These are phyloP conservation scores for Entomortierella parvispora DNA, from an alignment of 192 early-diverging fungal genomes.

Conservation along the genomic window DNA sequence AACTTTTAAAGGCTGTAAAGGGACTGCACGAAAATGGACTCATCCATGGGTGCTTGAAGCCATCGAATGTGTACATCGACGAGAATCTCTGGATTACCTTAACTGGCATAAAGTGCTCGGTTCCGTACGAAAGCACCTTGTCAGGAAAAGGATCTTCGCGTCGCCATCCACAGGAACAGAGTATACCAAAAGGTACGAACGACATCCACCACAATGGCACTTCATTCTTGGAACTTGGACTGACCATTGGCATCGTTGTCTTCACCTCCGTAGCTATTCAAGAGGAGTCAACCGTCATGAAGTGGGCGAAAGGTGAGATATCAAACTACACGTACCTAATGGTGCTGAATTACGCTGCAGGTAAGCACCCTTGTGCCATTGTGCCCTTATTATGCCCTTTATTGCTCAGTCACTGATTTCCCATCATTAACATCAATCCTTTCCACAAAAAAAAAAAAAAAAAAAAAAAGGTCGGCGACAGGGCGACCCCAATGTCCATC, in stretches of 20 bases:
- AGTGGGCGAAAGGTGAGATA: constrained; percentile 86
- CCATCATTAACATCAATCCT: no score
- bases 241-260: not conserved
- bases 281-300: constrained; percentile 58
- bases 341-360: constrained; percentile 88
- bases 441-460: no score
- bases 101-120: constrained; percentile 61
- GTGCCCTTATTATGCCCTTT: not conserved
- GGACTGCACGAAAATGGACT: constrained; percentile 65
- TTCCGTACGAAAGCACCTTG: constrained; percentile 12
- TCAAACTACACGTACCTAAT: constrained; percentile 96
- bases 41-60: constrained; percentile 63
- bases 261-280: constrained; percentile 46
- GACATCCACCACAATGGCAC: not conserved
- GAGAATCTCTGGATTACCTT: constrained; percentile 69
- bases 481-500: constrained; percentile 75
- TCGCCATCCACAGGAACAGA: not conserved
- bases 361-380: constrained; percentile 37
- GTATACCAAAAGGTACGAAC: constrained; percentile 48
- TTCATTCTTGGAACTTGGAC: not conserved
- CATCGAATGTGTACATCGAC: constrained; percentile 66
- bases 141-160: not conserved
- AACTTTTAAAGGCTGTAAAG: constrained; percentile 60
- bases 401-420: no score
- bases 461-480: constrained; percentile 58